These are phyloP conservation scores for Buddleja alternifolia DNA, from an alignment of 257 asterid species.

Conservation along the genomic window DNA sequence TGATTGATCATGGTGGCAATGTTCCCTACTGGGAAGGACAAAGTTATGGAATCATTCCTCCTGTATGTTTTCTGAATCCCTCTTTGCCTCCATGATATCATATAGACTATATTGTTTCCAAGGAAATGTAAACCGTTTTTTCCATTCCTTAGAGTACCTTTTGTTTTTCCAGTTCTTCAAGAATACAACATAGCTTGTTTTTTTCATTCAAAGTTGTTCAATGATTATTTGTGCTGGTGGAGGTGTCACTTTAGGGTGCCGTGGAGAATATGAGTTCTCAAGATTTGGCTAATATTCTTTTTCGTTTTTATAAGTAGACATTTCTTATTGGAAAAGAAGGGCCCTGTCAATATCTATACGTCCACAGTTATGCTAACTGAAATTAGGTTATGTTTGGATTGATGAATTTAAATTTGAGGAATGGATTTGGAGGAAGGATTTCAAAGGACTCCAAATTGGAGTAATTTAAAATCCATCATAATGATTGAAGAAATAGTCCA, in stretches of 20 bases:
- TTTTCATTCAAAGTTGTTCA: not conserved
- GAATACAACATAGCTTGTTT: not conserved
- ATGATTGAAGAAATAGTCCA: too few species aligned
- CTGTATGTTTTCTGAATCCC: slow-evolving; percentile 54
- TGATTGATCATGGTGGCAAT: slow-evolving; percentile 89
- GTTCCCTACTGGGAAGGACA: slow-evolving; percentile 99
- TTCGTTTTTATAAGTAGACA: not conserved
- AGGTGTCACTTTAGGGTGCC: slow-evolving; percentile 2
- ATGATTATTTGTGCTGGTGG: slow-evolving; percentile 4
- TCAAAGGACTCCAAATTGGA: too few species aligned
- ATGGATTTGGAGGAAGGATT: too few species aligned
- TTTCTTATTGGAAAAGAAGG: slow-evolving; percentile 1
- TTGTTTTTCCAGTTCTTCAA: not conserved
- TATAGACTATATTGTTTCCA: too few species aligned
- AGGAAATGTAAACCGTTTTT: not conserved
- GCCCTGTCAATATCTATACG: not conserved
- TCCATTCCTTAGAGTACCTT: slow-evolving; percentile 5
- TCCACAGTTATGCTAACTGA: slow-evolving; percentile 1
- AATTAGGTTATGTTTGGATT: too few species aligned
- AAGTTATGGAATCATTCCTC: slow-evolving; percentile 91
- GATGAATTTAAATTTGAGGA: too few species aligned
- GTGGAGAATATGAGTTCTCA: not conserved
- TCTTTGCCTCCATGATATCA: not conserved
- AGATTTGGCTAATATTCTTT: not conserved
- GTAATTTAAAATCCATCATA: too few species aligned